phyloP scores from a whole-genome alignment of 1,284 basidiomycete species.

The Irpex lacteus region DNA sequence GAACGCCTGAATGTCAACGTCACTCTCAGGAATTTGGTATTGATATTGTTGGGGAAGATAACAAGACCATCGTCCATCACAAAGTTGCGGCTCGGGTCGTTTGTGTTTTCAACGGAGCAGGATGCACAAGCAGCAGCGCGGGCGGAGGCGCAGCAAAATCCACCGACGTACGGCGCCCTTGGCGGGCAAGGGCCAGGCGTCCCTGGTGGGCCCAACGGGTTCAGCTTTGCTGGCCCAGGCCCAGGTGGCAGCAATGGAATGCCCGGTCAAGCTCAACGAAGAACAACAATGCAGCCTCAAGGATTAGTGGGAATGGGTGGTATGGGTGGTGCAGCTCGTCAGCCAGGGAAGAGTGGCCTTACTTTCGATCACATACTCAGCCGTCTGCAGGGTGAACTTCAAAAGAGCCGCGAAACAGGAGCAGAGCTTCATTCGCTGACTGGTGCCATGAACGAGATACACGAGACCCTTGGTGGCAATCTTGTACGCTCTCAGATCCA shows the following conservation, averaged over 20 bases:
- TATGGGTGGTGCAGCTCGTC: constrained; percentile 67
- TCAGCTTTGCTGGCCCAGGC: constrained; percentile 38
- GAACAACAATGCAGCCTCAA: constrained; percentile 54
- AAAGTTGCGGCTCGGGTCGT: constrained; percentile 95
- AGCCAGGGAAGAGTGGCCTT: constrained; percentile 74
- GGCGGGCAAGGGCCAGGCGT: constrained; percentile 32
- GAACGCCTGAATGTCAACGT: background rate
- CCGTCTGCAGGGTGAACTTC: constrained; percentile 83
- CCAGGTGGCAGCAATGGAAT: constrained; percentile 31
- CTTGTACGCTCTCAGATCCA: constrained; percentile 48
- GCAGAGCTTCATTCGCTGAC: constrained; percentile 82
- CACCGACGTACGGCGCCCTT: constrained; percentile 26
- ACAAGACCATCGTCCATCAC: constrained; percentile 97
- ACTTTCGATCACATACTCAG: constrained; percentile 83
- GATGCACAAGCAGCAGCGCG: constrained; percentile 75
- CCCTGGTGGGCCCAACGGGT: constrained; percentile 32
- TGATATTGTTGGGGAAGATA: constrained; percentile 98
- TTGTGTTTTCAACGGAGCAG: constrained; percentile 83
- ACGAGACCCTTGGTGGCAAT: constrained; percentile 87
- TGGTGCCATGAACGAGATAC: constrained; percentile 86
- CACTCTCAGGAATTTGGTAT: constrained; percentile 91
- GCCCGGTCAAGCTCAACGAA: constrained; percentile 39
- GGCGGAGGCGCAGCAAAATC: constrained; percentile 56
- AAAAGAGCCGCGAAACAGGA: constrained; percentile 94
- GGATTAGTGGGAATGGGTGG: constrained; percentile 70